Base-by-base conservation (phyloP, 1,284 basidiomycete genomes). In the Apiotrichum porosum region DNA sequence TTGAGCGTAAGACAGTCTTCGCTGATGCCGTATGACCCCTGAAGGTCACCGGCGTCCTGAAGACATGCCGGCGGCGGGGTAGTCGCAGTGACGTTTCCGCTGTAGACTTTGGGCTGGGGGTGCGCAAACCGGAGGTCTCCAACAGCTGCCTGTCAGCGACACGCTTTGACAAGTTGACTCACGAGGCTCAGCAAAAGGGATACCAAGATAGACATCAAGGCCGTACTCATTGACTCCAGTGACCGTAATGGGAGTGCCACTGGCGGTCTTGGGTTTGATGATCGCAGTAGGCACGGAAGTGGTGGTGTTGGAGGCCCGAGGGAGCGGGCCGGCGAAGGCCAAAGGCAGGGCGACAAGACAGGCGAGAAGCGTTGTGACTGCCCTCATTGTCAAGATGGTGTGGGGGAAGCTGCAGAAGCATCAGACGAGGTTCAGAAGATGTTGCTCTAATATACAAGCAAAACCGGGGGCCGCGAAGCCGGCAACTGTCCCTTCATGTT, bases 111-210 rank as follows among this genome's bases (percentile, higher is more conserved):
- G 1, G 38, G 18, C 22, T 61, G 42, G 9, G 70, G 68, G 14
- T 58, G 37, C 2, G 50, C 68, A 59, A 83, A 78, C 3, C 81
- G 68, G 0, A 64, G 49, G n/a, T 54, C 47, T 1, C 57, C 63
- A 19, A 78, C 68, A 2, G 85, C 84, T 17, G 13, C n/a, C n/a
- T 5, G 33, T n/a, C 18, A 28, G 35, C 1, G 8, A 19, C 6
- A 3, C 23, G 10, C 6, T 4, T 15, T 3, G 8, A 19, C 6
- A 3, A 37, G 10, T 13, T 4, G 22, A 26, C 38, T 9, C 15
- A 31, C 40, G 40, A 2, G 44, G 37, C 31, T 47, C 15, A 9
- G 44, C 44, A 18, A 33, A 47, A 3, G 44, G 44, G 9, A 47
- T 47, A 14, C 38, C 44, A 2, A 45, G 37, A 17, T 23, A 45